Base-by-base conservation (phyloP, 108 stramenopile genomes). In the Nannochloropsis gaditana region DNA sequence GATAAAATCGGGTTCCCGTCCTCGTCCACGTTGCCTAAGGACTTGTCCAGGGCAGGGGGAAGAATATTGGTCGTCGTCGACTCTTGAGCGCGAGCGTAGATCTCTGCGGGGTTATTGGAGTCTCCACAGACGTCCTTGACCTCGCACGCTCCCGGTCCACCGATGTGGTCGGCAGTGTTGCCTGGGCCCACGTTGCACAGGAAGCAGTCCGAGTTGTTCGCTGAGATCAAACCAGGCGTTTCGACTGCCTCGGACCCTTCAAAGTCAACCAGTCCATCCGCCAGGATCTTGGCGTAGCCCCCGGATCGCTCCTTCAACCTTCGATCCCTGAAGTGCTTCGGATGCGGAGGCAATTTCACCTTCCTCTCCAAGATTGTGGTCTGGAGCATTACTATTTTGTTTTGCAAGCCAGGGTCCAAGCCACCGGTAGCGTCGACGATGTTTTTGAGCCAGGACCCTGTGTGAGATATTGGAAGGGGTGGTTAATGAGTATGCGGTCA, bases 381-480 rank as follows among this genome's bases (percentile, higher is more conserved):
- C n/a, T 73, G 59, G n/a, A 73, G 59, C 2, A 73, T n/a, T 19
- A 73, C 59, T n/a, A 73, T 15, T n/a, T 73, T 73, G 4, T 73
- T 73, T n/a, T 73, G 19, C 2, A 73, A 19, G 59, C 59, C n/a
- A 4, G 59, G 59, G n/a, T 73, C 59, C 15, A 73, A 73, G 59
- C 59, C 59, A 73, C 59, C 59, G 19, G 59, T n/a, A n/a, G 59
- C 59, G n/a, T 73, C 4, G n/a, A 73, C 59, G 59, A 73, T 73
- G n/a, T n/a, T 73, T 73, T 15, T 73, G n/a, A 73, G 59, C 59
- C 59, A 73, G 59, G 59, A 73, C 2, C 59, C 59, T 73, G 2
- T 15, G n/a, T 73, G n/a, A n/a, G n/a, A n/a, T n/a, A n/a, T n/a
- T n/a, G n/a, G n/a, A n/a, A n/a, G n/a, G n/a, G n/a, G n/a, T n/a